Evolutionary conservation across 257 asterid genomes (phyloP).

Genomic region (Fraxinus cuspidata): DNA sequence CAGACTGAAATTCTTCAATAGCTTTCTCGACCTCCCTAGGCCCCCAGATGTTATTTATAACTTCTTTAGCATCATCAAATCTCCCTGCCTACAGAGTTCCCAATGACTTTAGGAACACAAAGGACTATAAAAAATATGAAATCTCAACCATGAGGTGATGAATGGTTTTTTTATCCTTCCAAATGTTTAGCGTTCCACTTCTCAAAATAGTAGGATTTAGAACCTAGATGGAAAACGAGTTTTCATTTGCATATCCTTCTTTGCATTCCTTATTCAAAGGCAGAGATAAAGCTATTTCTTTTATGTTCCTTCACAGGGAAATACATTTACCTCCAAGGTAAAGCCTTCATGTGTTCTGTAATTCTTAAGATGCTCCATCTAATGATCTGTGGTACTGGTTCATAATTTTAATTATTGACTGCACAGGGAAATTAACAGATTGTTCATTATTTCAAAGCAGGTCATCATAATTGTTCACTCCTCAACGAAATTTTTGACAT

Average conservation of each 20-base stretch:
- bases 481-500: not conserved
- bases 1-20: conserved; percentile 70
- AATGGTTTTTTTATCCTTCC: not conserved
- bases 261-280: not conserved
- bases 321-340: not conserved
- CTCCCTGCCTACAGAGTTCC: conserved; percentile 59
- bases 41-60: conserved; percentile 68
- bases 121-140: not conserved
- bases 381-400: not conserved
- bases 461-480: not conserved
- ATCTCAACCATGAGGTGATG: not conserved
- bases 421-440: not conserved
- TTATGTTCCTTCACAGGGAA: not conserved
- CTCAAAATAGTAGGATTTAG: not conserved
- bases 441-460: not conserved
- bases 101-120: conserved; percentile 21
- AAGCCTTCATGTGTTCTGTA: not conserved
- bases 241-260: not conserved
- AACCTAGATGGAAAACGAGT: not conserved
- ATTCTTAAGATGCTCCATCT: not conserved
- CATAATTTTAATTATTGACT: not conserved
- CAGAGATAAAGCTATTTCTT: not conserved
- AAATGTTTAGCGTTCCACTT: not conserved
- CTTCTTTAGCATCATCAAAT: conserved; percentile 65
- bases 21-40: conserved; percentile 61